phyloP scores from a whole-genome alignment of 2,329 filamentous ascomycete genomes.

The Colletotrichum graminicola region DNA sequence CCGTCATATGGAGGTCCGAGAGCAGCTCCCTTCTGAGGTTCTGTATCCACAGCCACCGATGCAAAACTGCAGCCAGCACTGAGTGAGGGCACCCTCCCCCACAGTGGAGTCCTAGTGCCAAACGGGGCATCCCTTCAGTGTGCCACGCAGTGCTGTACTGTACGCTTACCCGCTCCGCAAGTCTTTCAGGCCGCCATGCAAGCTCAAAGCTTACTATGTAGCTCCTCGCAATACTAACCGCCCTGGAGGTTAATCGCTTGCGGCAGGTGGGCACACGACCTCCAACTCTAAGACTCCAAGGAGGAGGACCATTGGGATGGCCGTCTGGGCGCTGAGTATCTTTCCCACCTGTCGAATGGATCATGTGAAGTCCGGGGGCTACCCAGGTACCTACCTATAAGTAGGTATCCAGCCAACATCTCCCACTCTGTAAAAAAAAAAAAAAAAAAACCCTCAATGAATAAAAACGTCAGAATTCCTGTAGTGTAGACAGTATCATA shows the following conservation, averaged over 20 bases:
- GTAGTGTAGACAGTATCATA: neutral
- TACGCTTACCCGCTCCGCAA: neutral
- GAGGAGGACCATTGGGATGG: neutral
- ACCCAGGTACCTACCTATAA: no score
- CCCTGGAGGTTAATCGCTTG: conserved; percentile 2
- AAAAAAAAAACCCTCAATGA: neutral
- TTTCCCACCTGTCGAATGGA: neutral
- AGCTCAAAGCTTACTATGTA: neutral
- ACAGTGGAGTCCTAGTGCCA: conserved; percentile 22
- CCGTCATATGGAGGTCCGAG: conserved; percentile 27
- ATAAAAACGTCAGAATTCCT: neutral
- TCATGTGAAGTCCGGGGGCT: neutral
- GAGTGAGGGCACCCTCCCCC: neutral
- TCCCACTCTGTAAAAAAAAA: no score
- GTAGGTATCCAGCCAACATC: neutral
- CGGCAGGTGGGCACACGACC: conserved; percentile 39
- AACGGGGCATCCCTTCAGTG: conserved; percentile 23
- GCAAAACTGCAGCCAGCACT: neutral
- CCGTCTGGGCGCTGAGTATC: neutral
- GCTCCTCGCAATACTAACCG: conserved; percentile 11
- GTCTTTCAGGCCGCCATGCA: conserved; percentile 7
- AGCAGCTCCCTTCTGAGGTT: conserved; percentile 10
- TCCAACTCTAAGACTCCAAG: neutral
- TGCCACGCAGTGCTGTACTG: conserved; percentile 2
- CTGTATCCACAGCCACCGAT: conserved; percentile 2